phyloP scores from a whole-genome alignment of 164 flowering plant species.

The Cinnamomum chago region DNA sequence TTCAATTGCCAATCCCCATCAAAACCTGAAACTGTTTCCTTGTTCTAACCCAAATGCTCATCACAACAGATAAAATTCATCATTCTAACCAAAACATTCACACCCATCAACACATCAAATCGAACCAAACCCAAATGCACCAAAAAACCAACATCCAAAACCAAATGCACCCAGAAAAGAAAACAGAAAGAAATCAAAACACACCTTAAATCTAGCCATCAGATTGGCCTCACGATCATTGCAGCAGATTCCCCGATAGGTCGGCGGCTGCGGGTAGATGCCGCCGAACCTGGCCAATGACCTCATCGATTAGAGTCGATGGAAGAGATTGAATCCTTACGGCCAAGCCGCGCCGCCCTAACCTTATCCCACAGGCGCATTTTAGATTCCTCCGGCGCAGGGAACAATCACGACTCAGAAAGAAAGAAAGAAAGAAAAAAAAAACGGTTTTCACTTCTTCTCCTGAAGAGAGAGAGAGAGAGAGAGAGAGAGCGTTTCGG shows the following conservation, averaged over 20 bases:
- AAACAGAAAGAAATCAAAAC: neutral
- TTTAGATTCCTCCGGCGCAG: neutral
- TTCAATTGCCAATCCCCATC: no score
- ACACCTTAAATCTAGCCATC: conserved; percentile 67
- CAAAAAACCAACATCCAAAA: neutral
- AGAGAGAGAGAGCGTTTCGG: neutral
- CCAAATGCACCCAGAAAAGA: neutral
- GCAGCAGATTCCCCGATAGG: conserved; percentile 71
- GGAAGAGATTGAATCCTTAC: conserved; percentile 4
- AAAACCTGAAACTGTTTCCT: no score
- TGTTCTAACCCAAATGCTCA: no score
- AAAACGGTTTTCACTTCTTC: neutral
- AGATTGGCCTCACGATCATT: conserved; percentile 81
- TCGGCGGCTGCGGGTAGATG: conserved; percentile 86
- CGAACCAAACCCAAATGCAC: neutral
- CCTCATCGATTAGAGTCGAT: conserved; percentile 8
- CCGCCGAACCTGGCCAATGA: conserved; percentile 67
- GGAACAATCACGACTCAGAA: neutral
- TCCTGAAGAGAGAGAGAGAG: no score
- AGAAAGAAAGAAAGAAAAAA: neutral
- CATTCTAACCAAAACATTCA: no score
- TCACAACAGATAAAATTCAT: no score
- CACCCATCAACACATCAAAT: neutral
- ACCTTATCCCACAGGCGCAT: conserved; percentile 48
- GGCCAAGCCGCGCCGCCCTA: conserved; percentile 26